phyloP scores from a whole-genome alignment of 129 eudicot species.

The Deinandra increscens region DNA sequence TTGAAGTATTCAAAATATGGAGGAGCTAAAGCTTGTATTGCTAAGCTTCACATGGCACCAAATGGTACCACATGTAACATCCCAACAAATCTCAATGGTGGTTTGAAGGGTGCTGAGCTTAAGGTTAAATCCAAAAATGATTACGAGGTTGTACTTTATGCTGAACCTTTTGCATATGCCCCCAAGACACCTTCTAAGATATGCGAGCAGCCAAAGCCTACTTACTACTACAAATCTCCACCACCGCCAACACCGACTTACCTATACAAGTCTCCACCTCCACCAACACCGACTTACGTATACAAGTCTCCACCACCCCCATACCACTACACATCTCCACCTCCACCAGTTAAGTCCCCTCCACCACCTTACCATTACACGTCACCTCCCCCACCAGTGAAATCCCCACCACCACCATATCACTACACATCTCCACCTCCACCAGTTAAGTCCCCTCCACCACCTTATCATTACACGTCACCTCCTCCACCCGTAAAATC shows the following conservation, averaged over 20 bases:
- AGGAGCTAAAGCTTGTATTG: slow-evolving; percentile 59
- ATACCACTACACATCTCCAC: too few species aligned
- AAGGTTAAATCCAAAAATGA: slow-evolving; percentile 51
- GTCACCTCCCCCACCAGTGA: slow-evolving; percentile 28
- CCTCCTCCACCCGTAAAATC: too few species aligned
- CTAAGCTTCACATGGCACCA: slow-evolving; percentile 54
- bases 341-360: too few species aligned
- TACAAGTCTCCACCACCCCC: slow-evolving; percentile 36
- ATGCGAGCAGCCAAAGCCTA: slow-evolving; percentile 38
- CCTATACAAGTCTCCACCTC: too few species aligned
- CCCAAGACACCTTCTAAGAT: slow-evolving; percentile 43
- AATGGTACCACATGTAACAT: slow-evolving; percentile 48
- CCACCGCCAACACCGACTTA: too few species aligned
- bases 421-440: too few species aligned
- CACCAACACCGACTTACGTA: slow-evolving; percentile 23
- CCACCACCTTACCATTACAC: slow-evolving; percentile 26
- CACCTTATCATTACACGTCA: too few species aligned
- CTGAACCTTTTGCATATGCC: slow-evolving; percentile 65
- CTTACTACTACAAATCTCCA: slow-evolving; percentile 35
- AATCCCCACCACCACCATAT: too few species aligned
- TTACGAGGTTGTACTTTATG: slow-evolving; percentile 51
- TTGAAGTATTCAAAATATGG: slow-evolving; percentile 59
- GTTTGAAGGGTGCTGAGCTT: slow-evolving; percentile 51
- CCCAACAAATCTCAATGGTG: slow-evolving; percentile 50
- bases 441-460: too few species aligned